Percentiles rank a stretch among this genome's conserved stretches.
Evolutionary conservation across 108 stramenopile species (phyloP).

Genomic region (Nitzschia sp.): DNA sequence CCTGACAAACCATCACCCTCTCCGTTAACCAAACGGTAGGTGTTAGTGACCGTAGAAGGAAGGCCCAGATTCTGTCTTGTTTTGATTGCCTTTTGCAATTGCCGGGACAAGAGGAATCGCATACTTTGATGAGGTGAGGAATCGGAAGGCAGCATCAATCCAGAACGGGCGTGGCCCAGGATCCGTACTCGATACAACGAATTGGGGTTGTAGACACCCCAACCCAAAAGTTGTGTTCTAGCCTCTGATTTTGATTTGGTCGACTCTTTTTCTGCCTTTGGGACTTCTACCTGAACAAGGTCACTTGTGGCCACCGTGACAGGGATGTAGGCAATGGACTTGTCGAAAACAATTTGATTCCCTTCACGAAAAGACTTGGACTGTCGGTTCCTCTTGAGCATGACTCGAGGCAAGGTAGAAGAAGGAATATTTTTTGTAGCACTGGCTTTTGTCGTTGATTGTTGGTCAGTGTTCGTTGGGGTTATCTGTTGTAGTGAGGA

Average conservation of each 20-base stretch:
- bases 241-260: constrained; percentile 30
- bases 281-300: constrained; percentile 64
- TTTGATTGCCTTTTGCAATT: constrained; percentile 57
- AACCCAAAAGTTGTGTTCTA: constrained; percentile 63
- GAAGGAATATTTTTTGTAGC: too few species aligned
- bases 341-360: constrained; percentile 66
- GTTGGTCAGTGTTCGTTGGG: too few species aligned
- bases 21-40: constrained; percentile 87
- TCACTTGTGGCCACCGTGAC: constrained; percentile 35
- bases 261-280: constrained; percentile 1
- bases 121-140: constrained; percentile 17
- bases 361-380: constrained; percentile 74
- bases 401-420: constrained; percentile 31
- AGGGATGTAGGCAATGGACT: constrained; percentile 53
- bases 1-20: constrained; percentile 94
- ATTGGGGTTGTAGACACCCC: constrained; percentile 83
- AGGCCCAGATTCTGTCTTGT: constrained; percentile 45
- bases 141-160: constrained; percentile 10
- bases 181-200: constrained; percentile 84
- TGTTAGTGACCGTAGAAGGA: constrained; percentile 53
- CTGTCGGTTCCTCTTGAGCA: constrained; percentile 70
- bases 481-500: too few species aligned
- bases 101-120: constrained; percentile 46
- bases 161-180: constrained; percentile 54
- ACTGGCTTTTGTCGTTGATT: too few species aligned